Percentiles rank a stretch among this genome's conserved stretches.
Evolutionary conservation across 768 basidiomycete genomes (phyloP).

Genomic region (Pleurotus eryngii): DNA sequence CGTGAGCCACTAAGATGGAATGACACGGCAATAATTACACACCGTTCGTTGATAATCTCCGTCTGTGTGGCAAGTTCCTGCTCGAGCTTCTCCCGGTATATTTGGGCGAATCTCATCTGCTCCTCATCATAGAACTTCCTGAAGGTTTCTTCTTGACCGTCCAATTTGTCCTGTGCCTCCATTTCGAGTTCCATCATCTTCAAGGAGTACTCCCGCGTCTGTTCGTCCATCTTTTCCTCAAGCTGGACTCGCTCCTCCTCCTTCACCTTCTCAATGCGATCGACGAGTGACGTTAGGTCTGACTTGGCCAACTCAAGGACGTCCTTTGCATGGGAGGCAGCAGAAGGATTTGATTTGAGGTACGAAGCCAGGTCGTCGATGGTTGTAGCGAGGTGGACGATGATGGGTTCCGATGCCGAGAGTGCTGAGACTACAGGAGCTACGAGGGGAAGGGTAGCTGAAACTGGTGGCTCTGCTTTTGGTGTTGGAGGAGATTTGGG

Average conservation of each 20-base stretch:
- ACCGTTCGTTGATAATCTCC: conserved; percentile 94
- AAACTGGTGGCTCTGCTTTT: conserved; percentile 14
- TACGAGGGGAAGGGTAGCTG: conserved; percentile 62
- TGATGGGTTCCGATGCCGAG: conserved; percentile 80
- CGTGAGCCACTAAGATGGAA: background rate
- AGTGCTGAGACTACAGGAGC: conserved; percentile 77
- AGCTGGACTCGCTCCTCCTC: conserved; percentile 74
- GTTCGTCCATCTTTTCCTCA: conserved; percentile 67
- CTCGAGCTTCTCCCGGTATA: conserved; percentile 85
- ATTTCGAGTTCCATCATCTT: conserved; percentile 82
- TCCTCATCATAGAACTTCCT: conserved; percentile 80
- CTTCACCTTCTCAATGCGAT: conserved; percentile 74
- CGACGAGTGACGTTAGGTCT: conserved; percentile 76
- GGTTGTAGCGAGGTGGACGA: conserved; percentile 85
- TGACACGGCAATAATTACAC: conserved; percentile 15
- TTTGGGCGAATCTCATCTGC: conserved; percentile 62
- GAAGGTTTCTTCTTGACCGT: conserved; percentile 83
- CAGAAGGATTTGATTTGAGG: conserved; percentile 69
- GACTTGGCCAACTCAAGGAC: conserved; percentile 78
- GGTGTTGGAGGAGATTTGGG: conserved; percentile 38
- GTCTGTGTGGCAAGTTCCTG: conserved; percentile 84
- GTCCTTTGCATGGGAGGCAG: conserved; percentile 62
- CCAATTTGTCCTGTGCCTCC: conserved; percentile 81
- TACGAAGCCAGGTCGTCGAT: conserved; percentile 90
- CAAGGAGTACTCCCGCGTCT: conserved; percentile 77